A percentile compares a stretch with the other conserved stretches of the same genome.
These are phyloP conservation scores for Aspergillus floridensis DNA, from an alignment of 2,329 filamentous ascomycete genomes.

Conservation along the genomic window DNA sequence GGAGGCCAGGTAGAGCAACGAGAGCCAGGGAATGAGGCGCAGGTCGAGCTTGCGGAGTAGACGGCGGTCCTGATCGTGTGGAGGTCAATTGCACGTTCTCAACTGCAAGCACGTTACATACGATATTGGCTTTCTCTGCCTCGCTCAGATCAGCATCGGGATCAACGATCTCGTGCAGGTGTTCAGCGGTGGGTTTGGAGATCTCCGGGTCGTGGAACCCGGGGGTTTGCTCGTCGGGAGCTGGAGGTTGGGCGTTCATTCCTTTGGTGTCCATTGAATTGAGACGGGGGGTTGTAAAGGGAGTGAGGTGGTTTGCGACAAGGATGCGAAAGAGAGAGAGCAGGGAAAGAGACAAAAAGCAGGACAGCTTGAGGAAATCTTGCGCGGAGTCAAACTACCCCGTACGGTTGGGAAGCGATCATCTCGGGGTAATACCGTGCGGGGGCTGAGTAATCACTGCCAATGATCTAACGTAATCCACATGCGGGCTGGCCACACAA, in stretches of 20 bases:
- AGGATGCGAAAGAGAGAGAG: not conserved
- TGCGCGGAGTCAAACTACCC: too few relatives aligned
- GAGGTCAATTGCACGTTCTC: not conserved
- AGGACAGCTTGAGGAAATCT: too few relatives aligned
- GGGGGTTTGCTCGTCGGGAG: not conserved
- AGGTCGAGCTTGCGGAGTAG: constrained; percentile 47
- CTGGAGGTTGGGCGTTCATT: not conserved
- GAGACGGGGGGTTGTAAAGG: not conserved
- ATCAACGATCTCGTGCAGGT: constrained; percentile 37
- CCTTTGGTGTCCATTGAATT: not conserved
- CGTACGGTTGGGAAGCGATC: too few relatives aligned
- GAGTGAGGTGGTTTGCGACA: not conserved
- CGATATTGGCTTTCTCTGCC: constrained; percentile 61
- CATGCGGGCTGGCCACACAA: too few relatives aligned
- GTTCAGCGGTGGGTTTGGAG: not conserved
- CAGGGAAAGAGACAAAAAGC: not conserved
- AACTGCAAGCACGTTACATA: constrained; percentile 29
- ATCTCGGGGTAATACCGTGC: not conserved
- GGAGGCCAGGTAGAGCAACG: constrained; percentile 45
- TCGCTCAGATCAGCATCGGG: constrained; percentile 64
- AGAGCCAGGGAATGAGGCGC: constrained; percentile 47
- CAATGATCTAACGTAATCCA: too few relatives aligned
- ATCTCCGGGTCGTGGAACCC: not conserved
- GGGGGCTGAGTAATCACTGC: not conserved
- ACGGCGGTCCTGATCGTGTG: constrained; percentile 39